Base-by-base conservation (phyloP, 2,329 filamentous ascomycete genomes). In the Anisogramma anomala region DNA sequence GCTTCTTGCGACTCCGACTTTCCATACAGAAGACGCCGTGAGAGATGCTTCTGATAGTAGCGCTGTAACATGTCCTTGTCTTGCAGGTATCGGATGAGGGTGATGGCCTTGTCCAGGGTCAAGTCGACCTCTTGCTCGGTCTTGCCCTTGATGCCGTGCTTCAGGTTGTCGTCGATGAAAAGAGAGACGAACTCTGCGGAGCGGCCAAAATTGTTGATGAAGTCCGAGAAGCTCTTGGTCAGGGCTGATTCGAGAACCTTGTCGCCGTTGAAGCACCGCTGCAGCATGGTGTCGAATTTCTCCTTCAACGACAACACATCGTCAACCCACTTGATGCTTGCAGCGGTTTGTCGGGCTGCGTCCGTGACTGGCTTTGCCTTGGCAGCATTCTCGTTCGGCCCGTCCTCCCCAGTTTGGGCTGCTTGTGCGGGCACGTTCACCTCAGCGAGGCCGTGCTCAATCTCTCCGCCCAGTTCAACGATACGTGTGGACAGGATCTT, bases 11-110 rank as follows among this genome's bases (percentile, higher is more conserved):
- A 94, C 51, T 93, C 81, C 0, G 86, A 89, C 53, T 91, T 93
- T 56, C 82, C 84, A 63, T 91, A 84, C 14, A 98, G 68, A 31
- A 98, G 66, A 38, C 91, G 79, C 45, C 85, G 82, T 33, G 85
- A 89, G 18, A 98, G 72, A 62, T 98, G 91, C 58, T 94, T 94
- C 67, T 96, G 94, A 67, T 98, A 96, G 61, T 98, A 98, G 4
- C 84, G 78, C 64, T 98, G 89, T 54, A 98, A 95, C 51, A 94
- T 71, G 57, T 98, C 91, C 62, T 89, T 91, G 55, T 96, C 89
- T 41, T 80, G 77, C 27, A 98, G 74, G 52, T 94, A 95, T 33
- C 87, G 79, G 39, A 98, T 73, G 6, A 98, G 68, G 0, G 82
- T 77, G 46, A 94, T 93, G 10, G 88, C 88, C 57, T 91, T 94